Evolutionary conservation across 192 early-diverging fungal genomes (phyloP).

Genomic region (Piromyces finnis): DNA sequence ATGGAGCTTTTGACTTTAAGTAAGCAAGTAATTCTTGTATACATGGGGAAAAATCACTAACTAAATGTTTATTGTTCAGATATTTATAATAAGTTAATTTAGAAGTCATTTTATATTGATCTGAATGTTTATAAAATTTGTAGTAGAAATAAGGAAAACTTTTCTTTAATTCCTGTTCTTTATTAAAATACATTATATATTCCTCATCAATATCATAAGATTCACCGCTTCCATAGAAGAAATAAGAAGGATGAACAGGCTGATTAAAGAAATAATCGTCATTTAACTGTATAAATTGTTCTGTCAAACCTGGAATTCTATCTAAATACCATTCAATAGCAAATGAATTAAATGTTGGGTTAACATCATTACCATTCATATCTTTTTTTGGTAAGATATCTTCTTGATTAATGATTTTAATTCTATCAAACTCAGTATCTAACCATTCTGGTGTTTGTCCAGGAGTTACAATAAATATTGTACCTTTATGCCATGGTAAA

Average conservation of each 20-base stretch:
- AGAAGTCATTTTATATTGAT: neutral
- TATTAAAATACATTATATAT: neutral
- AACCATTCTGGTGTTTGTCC: neutral
- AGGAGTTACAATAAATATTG: neutral
- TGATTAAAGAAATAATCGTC: neutral
- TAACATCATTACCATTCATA: neutral
- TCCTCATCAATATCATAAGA: neutral
- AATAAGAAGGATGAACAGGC: neutral
- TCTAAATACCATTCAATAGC: neutral
- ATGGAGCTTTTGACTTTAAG: neutral
- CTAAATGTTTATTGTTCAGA: neutral
- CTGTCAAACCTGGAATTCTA: neutral
- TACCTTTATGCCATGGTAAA: neutral
- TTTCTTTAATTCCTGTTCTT: neutral
- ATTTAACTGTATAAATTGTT: neutral
- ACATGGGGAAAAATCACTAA: neutral
- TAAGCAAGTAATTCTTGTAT: neutral
- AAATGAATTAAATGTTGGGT: neutral
- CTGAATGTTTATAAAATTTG: neutral
- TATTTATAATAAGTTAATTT: neutral
- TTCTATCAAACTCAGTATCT: neutral
- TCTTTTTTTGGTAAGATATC: neutral
- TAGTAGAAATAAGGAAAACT: neutral
- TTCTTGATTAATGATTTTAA: neutral
- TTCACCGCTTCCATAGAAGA: neutral